Evolutionary conservation across 345 rosid species (phyloP).

Genomic region (Arabis hirsuta): DNA sequence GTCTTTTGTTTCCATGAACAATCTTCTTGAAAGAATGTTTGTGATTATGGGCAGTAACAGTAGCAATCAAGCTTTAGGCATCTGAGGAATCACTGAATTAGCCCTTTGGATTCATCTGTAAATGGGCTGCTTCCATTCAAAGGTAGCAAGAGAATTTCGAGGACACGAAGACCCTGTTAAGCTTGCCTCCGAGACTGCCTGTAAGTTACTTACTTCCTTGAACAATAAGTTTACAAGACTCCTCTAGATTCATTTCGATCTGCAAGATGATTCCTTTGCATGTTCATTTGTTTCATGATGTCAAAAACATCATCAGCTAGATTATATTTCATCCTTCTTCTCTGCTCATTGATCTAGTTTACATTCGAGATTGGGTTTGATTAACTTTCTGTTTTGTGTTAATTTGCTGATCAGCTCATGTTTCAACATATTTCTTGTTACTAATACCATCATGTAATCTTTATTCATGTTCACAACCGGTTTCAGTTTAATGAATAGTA

Average conservation of each 20-base stretch:
- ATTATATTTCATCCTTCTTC: background rate
- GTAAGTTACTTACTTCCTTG: constrained; percentile 50
- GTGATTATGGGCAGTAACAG: constrained; percentile 36
- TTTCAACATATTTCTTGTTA: no score
- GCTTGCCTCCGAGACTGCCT: constrained; percentile 94
- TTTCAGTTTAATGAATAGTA: no score
- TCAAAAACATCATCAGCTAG: background rate
- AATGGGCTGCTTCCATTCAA: constrained; percentile 98
- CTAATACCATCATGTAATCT: no score
- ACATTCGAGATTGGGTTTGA: background rate
- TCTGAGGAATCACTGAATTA: constrained; percentile 19
- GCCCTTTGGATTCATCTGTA: constrained; percentile 41
- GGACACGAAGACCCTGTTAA: constrained; percentile 87
- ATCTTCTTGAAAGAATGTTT: background rate
- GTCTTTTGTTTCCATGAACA: constrained; percentile 16
- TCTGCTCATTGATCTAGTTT: background rate
- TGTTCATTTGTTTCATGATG: constrained; percentile 21
- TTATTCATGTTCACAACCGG: no score
- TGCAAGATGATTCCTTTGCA: constrained; percentile 8
- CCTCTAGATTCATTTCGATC: background rate
- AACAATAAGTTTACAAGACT: background rate
- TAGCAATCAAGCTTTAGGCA: constrained; percentile 26
- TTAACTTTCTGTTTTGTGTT: background rate
- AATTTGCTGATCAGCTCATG: no score
- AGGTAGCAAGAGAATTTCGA: constrained; percentile 62